A percentile compares a stretch with the other conserved stretches of the same genome.
Evolutionary conservation across 2,329 filamentous ascomycete genomes (phyloP).

Genomic region (Conoideocrella luteorostrata): DNA sequence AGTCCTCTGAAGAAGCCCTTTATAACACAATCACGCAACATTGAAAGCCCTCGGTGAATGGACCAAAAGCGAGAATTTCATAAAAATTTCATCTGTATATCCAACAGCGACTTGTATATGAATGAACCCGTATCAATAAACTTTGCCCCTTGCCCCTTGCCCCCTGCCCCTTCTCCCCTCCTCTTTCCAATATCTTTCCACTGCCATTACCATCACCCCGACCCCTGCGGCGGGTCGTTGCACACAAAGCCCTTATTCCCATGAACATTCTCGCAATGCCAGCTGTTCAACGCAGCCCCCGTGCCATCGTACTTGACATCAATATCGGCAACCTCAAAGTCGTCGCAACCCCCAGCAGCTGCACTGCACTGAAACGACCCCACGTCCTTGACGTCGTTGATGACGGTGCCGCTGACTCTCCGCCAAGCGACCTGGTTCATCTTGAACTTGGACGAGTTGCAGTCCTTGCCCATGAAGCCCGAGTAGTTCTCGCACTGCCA

Average conservation of each 20-base stretch:
- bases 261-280: slow-evolving; percentile 23
- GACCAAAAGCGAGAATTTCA: too few relatives aligned
- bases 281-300: slow-evolving; percentile 14
- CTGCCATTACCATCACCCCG: neutral
- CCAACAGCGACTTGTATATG: too few relatives aligned
- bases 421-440: slow-evolving; percentile 22
- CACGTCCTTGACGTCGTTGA: slow-evolving; percentile 16
- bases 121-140: too few relatives aligned
- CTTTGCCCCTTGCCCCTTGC: too few relatives aligned
- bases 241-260: slow-evolving; percentile 19
- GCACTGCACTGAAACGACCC: slow-evolving; percentile 26
- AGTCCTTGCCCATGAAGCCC: slow-evolving; percentile 26
- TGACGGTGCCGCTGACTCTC: slow-evolving; percentile 22
- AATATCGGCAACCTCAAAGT: slow-evolving; percentile 21
- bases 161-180: too few relatives aligned
- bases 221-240: slow-evolving; percentile 2
- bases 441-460: slow-evolving; percentile 26
- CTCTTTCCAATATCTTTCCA: neutral
- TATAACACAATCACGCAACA: too few relatives aligned
- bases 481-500: slow-evolving; percentile 31
- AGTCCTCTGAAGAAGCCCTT: too few relatives aligned
- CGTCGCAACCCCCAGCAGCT: slow-evolving; percentile 23
- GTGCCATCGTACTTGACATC: slow-evolving; percentile 13
- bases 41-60: too few relatives aligned
- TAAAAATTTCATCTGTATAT: too few relatives aligned